Base-by-base conservation (phyloP, 805 yeast genomes). In the Helenozyma rhizophorensis region DNA sequence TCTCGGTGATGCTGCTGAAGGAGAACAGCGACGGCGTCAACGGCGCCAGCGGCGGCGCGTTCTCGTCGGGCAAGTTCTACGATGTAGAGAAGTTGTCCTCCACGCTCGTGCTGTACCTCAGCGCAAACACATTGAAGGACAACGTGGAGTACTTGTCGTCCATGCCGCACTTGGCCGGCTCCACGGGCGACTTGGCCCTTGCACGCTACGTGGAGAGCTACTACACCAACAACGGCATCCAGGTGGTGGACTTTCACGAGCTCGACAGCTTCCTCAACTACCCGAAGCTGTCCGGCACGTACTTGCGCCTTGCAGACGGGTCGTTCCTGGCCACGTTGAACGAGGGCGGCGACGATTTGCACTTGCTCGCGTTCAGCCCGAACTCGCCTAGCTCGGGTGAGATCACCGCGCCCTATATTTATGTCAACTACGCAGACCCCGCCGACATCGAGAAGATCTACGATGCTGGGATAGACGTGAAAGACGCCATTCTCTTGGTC, bases 161-260 rank as follows among this genome's bases (percentile, higher is more conserved):
- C 6, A 76, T 87, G 78, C 87, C 95, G 3, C 97, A 88, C 53
- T 58, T 82, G 43, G 78, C 96, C 0, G 97, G 97, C 3, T 81
- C 97, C 2, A 74, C 77, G 11, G 97, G 95, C 13, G 96, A 87
- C 54, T 57, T 77, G 38, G 72, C 90, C 0, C 59, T 88, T 23
- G 80, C 87, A 2, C 67, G 72, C 37, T 87, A 80, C 51, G 65
- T 89, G 11, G 68, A 75, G 39, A 72, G 72, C 15, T 73, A 74
- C 30, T 76, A 83, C 58, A 53, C 58, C 14, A 70, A 76, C 32
- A 75, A 78, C 41, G 83, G 84, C 2, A 40, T 88, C 14, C 59
- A 62, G 18, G 38, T 58, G 2, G 69, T 76, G 4, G 78, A 76
- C 26, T 70, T 75, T 28, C 61, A 65, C 23, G 73, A 69, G 33